Conservation (phyloP, 2,329 filamentous ascomycete genomes). For the Ophiostoma piceae region DNA sequence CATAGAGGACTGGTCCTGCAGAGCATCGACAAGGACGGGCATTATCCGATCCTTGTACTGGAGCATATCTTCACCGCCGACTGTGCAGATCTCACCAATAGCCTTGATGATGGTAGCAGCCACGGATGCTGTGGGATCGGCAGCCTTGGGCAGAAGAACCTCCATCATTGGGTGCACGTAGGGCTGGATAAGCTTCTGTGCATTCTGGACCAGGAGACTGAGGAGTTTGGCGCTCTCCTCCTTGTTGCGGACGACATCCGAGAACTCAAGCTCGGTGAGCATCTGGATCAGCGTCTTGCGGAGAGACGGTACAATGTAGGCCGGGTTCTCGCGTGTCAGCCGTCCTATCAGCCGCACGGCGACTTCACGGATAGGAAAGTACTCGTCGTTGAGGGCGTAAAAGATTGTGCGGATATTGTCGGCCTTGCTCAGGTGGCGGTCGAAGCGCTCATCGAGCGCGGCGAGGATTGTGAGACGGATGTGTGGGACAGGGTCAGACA, state of each 20-base stretch:
- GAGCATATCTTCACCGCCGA: constrained; percentile 90
- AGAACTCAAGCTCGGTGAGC: constrained; percentile 92
- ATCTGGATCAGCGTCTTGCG: constrained; percentile 94
- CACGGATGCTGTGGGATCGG: constrained; percentile 77
- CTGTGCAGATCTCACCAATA: constrained; percentile 87
- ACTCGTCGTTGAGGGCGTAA: constrained; percentile 90
- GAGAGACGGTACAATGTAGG: constrained; percentile 93
- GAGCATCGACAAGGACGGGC: constrained; percentile 87
- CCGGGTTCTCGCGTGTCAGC: constrained; percentile 83
- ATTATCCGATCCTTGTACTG: constrained; percentile 87
- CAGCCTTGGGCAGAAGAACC: constrained; percentile 87
- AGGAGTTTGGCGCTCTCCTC: constrained; percentile 93
- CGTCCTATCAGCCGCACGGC: constrained; percentile 95
- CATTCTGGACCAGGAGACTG: constrained; percentile 86
- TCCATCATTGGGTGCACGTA: constrained; percentile 96
- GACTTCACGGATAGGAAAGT: constrained; percentile 87
- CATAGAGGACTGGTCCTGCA: constrained; percentile 90
- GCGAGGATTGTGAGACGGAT: constrained; percentile 85
- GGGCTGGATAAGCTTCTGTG: constrained; percentile 86
- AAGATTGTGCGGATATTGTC: constrained; percentile 96
- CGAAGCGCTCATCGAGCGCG: constrained; percentile 88
- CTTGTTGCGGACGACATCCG: constrained; percentile 87
- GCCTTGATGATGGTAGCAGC: constrained; percentile 93
- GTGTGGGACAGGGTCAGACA: constrained; percentile 83
- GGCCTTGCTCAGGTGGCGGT: constrained; percentile 91